Base-by-base conservation (phyloP, 352 stramenopile genomes). In the Halophytophthora batemanensis region DNA sequence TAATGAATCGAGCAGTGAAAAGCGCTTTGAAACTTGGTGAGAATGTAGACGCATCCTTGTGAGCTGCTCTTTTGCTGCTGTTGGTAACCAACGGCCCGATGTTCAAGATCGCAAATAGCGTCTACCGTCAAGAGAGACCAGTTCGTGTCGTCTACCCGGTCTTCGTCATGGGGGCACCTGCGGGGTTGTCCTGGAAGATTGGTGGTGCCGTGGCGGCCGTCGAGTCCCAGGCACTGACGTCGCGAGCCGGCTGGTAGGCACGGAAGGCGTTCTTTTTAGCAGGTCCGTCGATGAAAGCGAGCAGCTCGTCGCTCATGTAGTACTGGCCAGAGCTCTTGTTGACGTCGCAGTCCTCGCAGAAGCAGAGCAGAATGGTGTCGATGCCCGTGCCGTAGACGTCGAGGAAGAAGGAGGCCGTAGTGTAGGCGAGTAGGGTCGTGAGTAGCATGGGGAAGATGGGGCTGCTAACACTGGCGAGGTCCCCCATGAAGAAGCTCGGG, bases 291-390 rank as follows among this genome's bases (percentile, higher is more conserved):
- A 91, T 86, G 58, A 74, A 91, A n/a, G 78, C 76, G 14, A 91
- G 69, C 3, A 91, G 72, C 42, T 91, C 77, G 55, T 91, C 77
- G 43, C 75, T 88, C 81, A 91, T 91, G 69, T 86, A 91, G 67
- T 89, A 91, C 54, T 77, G 74, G 48, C 81, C 67, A 2, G 81
- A 83, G 38, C 59, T 68, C 46, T 89, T 86, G 64, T 89, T 91
- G 25, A 91, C 74, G 46, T 82, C 82, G 74, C 77, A 88, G 66
- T 92, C 81, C 57, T 94, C 77, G 46, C 84, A 93, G 63, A 90
- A 95, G 64, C 81, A 91, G 33, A 95, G 78, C 37, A 95, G 53
- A 51, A 93, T 90, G 42, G 78, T 93, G 66, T 95, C 83, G 59
- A 93, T 90, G 10, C 69, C 78, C 18, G 77, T 91, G 38, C 77